Evolutionary conservation across 1,139 yeast species (phyloP).

Genomic region (Nakaseomyces uthaithaninus): DNA sequence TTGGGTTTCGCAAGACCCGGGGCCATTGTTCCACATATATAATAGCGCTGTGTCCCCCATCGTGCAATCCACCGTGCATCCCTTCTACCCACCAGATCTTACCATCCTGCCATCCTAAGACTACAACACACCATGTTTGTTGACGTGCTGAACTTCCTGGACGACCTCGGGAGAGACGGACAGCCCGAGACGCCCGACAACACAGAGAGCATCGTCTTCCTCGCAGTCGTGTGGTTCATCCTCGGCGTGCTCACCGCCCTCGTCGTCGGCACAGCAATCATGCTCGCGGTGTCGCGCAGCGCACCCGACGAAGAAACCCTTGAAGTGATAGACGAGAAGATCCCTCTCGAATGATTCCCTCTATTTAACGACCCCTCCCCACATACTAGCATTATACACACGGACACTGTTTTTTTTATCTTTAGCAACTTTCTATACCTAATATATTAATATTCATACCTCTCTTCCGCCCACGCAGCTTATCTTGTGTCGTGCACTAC

Average conservation of each 20-base stretch:
- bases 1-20: too few relatives aligned
- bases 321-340: too few relatives aligned
- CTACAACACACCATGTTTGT: neutral
- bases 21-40: too few relatives aligned
- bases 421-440: too few relatives aligned
- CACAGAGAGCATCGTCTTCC: slow-evolving; percentile 1
- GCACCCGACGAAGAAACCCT: neutral
- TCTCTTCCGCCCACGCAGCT: too few relatives aligned
- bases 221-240: slow-evolving; percentile 3
- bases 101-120: too few relatives aligned
- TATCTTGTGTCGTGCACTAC: neutral
- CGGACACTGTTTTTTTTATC: neutral
- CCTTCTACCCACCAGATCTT: too few relatives aligned
- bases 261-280: slow-evolving; percentile 1
- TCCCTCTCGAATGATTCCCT: too few relatives aligned
- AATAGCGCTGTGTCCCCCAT: too few relatives aligned
- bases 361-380: neutral
- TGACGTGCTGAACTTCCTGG: slow-evolving; percentile 6
- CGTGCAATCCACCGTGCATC: too few relatives aligned
- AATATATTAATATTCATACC: too few relatives aligned
- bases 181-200: neutral
- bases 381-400: neutral
- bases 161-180: neutral
- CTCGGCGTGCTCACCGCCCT: neutral
- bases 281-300: neutral